Evolutionary conservation across 1,284 basidiomycete genomes (phyloP), one percentile per base, ranked within the genome.

Genomic region (Moesziomyces antarcticus): DNA sequence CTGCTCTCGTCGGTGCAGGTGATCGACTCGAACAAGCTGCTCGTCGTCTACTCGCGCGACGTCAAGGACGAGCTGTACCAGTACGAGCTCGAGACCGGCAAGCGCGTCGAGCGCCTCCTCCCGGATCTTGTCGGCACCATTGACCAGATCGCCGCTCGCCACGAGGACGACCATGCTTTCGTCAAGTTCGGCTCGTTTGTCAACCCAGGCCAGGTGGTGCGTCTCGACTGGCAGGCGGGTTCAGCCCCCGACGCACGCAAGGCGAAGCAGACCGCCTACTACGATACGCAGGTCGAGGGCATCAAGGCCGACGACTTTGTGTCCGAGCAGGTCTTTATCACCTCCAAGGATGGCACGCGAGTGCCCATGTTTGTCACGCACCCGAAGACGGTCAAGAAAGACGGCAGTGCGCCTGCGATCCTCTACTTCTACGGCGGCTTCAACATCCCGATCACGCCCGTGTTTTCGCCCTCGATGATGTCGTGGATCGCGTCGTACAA

Each of bases 361-460:
- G 87, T 94, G 35, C 92, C 93, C 3, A 93, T 94, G 92, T 94
- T 93, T 80, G 88, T 94, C 61, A 92, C 93, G 30, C 88, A 89
- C 51, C 91, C 91, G 79, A 91, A 91, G 81, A 87, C 87, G 22
- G 91, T 90, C 20, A 86, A 87, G 72, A 86, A 89, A 55, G 91
- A 94, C 74, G 92, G 92, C 10, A 90, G 89, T 0, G 91, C 92
- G 0, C 90, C 93, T 5, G 91, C 89, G 0, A 86, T 93, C 25
- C 90, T 93, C 79, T 94, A 93, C 73, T 92, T 91, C 88, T 79
- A 83, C 86, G 82, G 70, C 41, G 62, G 81, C 37, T 82, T 82
- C 74, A 88, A 87, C 59, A 89, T 92, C 55, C 88, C 91, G 16
- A 88, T 93, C 66, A 87, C 87, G 57, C 91, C 92, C 10, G 88